phyloP scores from a whole-genome alignment of 2,329 filamentous ascomycete species.

The Elsinoe perseae region DNA sequence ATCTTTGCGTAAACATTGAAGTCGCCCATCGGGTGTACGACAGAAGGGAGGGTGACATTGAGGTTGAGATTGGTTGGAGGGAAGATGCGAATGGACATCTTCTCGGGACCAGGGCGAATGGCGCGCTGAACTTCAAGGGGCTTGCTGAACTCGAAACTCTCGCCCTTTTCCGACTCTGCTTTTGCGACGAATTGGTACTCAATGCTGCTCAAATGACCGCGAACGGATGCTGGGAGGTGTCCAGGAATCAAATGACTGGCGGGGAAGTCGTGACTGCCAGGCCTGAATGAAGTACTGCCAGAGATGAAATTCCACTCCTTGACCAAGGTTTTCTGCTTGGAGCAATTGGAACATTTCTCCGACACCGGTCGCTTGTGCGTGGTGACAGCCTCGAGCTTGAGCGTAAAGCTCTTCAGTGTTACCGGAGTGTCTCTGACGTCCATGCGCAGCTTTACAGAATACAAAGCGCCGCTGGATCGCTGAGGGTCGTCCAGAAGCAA shows the following conservation, averaged over 20 bases:
- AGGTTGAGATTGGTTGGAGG: conserved; percentile 91
- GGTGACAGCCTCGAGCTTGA: conserved; percentile 62
- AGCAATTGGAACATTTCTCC: conserved; percentile 70
- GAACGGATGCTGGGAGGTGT: conserved; percentile 74
- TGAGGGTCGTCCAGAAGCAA: conserved; percentile 71
- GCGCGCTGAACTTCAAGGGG: conserved; percentile 70
- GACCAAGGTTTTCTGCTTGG: conserved; percentile 62
- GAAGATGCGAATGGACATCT: conserved; percentile 88
- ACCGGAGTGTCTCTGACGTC: conserved; percentile 60
- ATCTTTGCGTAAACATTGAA: conserved; percentile 74
- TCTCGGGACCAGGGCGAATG: conserved; percentile 68
- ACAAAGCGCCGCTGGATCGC: conserved; percentile 71
- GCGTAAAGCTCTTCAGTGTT: conserved; percentile 61
- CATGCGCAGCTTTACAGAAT: conserved; percentile 75
- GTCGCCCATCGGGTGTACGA: conserved; percentile 77
- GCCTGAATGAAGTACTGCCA: conserved; percentile 39
- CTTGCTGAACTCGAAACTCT: conserved; percentile 58
- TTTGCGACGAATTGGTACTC: conserved; percentile 71
- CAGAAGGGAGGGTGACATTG: conserved; percentile 69
- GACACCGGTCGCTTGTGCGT: conserved; percentile 76
- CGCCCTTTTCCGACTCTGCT: conserved; percentile 52
- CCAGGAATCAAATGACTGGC: conserved; percentile 84
- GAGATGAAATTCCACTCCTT: conserved; percentile 72
- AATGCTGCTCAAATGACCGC: conserved; percentile 63
- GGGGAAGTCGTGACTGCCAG: conserved; percentile 64